Conservation (phyloP, 169 alveolate genomes). For the Plasmodium inui region DNA sequence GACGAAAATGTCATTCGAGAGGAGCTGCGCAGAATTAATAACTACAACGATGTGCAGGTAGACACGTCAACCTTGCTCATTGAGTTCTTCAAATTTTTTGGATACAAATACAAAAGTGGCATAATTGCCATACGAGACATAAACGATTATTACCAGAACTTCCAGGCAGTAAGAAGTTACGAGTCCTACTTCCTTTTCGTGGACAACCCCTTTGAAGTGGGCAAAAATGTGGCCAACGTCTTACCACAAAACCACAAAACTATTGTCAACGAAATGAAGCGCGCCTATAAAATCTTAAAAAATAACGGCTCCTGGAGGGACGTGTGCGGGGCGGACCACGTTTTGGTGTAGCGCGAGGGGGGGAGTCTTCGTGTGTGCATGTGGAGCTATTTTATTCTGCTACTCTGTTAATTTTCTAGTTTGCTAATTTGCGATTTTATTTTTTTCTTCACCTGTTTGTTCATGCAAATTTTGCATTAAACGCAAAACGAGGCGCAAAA, state of each 20-base stretch:
- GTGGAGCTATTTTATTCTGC: background rate
- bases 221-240: constrained; percentile 86
- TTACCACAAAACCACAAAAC: constrained; percentile 70
- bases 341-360: background rate
- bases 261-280: constrained; percentile 62
- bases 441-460: background rate
- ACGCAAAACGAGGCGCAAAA: background rate
- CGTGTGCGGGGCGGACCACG: constrained; percentile 33
- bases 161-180: constrained; percentile 22
- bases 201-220: constrained; percentile 87
- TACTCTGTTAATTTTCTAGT: background rate
- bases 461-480: background rate
- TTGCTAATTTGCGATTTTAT: background rate
- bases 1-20: constrained; percentile 76
- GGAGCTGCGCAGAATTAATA: constrained; percentile 73
- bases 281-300: constrained; percentile 73
- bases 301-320: constrained; percentile 74
- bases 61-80: constrained; percentile 33
- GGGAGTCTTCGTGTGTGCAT: background rate
- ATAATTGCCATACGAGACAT: constrained; percentile 77
- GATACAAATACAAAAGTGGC: constrained; percentile 76
- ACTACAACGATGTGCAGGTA: constrained; percentile 48
- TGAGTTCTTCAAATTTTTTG: constrained; percentile 75
- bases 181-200: constrained; percentile 78
- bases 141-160: constrained; percentile 74